These are phyloP conservation scores for Hysterium pulicare DNA, from an alignment of 2,329 filamentous ascomycete genomes.

Conservation along the genomic window DNA sequence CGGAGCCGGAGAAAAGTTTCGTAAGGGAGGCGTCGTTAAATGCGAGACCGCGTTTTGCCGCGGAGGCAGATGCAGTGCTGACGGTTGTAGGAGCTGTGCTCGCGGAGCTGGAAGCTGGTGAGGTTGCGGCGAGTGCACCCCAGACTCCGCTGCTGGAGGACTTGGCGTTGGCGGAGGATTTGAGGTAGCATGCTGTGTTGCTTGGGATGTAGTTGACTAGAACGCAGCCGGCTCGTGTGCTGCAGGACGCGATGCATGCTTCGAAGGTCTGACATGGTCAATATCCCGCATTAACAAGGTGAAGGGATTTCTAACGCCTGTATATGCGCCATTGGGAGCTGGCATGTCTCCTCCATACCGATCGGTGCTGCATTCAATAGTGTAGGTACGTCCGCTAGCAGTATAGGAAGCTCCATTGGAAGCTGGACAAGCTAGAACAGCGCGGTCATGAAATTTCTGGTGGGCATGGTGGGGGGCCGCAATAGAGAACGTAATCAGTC, in stretches of 20 bases:
- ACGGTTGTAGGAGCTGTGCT: neutral
- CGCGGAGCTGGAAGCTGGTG: neutral
- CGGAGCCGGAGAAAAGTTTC: constrained; percentile 44
- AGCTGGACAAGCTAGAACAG: neutral
- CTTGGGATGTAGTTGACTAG: neutral
- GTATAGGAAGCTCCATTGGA: neutral
- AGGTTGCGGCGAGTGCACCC: neutral
- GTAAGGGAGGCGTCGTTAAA: constrained; percentile 59
- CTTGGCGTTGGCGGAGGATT: neutral
- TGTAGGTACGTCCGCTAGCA: neutral
- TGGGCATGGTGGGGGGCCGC: neutral
- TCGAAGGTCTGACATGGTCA: neutral
- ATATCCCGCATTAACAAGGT: neutral
- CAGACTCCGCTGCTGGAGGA: neutral
- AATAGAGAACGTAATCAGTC: neutral
- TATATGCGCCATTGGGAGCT: neutral
- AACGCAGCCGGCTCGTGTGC: neutral
- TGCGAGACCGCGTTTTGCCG: constrained; percentile 60
- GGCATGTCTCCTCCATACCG: neutral
- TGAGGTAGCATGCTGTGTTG: neutral
- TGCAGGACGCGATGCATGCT: neutral
- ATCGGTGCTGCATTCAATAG: neutral
- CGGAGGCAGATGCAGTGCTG: neutral
- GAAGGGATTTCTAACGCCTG: neutral
- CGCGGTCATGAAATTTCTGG: no score